phyloP scores from a whole-genome alignment of 1,139 yeast species.

The Yamadazyma jaroonii region DNA sequence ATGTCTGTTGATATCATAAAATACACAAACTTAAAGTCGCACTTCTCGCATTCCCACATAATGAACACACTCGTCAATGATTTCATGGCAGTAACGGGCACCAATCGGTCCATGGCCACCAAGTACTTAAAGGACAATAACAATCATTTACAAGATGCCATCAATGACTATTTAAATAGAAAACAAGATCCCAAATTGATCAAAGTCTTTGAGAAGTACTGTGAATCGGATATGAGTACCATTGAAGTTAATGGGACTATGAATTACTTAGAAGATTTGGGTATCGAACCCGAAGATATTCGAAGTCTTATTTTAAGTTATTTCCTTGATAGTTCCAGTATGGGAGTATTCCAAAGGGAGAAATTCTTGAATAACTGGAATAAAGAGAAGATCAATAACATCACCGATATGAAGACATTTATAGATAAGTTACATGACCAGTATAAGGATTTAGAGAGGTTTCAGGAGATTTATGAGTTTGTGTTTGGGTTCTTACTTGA shows the following conservation, averaged over 20 bases:
- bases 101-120: conserved; percentile 10
- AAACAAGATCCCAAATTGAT: conserved; percentile 19
- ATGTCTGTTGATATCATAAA: conserved; percentile 6
- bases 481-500: conserved; percentile 70
- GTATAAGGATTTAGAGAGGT: conserved; percentile 1
- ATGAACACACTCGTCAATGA: conserved; percentile 5
- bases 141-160: conserved; percentile 8
- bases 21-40: background rate
- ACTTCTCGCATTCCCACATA: background rate
- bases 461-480: conserved; percentile 55
- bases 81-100: conserved; percentile 14
- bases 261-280: conserved; percentile 60
- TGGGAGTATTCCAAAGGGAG: conserved; percentile 55
- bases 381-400: conserved; percentile 25
- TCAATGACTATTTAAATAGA: conserved; percentile 10
- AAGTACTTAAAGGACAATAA: conserved; percentile 9
- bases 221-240: conserved; percentile 28
- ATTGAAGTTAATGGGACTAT: conserved; percentile 78
- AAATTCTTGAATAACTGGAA: conserved; percentile 61
- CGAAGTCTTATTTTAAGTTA: conserved; percentile 68
- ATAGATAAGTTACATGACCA: conserved; percentile 46
- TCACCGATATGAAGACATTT: conserved; percentile 50
- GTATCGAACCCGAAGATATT: conserved; percentile 70
- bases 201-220: conserved; percentile 27
- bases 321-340: conserved; percentile 60